These are phyloP conservation scores for Colletotrichum orchidophilum DNA, from an alignment of 2,329 filamentous ascomycete species.

Conservation along the genomic window DNA sequence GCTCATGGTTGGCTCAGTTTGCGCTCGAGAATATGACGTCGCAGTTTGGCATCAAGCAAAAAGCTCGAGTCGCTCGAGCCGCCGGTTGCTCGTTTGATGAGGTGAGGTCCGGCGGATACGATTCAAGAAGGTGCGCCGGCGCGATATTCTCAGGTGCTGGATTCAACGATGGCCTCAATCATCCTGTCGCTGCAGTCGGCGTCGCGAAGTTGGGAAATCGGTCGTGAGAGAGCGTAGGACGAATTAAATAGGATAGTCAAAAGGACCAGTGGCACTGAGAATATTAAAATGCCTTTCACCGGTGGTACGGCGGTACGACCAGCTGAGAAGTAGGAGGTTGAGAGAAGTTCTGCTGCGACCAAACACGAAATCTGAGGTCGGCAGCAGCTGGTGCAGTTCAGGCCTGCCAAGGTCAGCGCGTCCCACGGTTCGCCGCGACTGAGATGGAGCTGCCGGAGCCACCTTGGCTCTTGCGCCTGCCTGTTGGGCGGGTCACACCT, in stretches of 20 bases:
- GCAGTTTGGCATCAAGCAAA: conserved; percentile 9
- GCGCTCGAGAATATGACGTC: conserved; percentile 17
- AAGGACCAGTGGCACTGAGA: neutral
- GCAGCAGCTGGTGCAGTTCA: conserved; percentile 22
- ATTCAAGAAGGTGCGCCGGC: conserved; percentile 27
- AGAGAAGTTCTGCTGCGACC: conserved; percentile 14
- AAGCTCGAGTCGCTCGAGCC: conserved; percentile 2
- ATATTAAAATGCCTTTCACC: neutral
- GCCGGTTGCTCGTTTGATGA: neutral
- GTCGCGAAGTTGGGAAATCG: conserved; percentile 16
- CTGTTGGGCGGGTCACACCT: conserved; percentile 3
- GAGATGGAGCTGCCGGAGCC: conserved; percentile 30
- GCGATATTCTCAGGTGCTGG: conserved; percentile 30
- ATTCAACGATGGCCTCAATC: conserved; percentile 19
- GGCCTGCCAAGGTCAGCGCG: conserved; percentile 29
- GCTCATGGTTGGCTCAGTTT: conserved; percentile 28
- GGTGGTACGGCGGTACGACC: neutral
- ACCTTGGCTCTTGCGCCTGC: conserved; percentile 17
- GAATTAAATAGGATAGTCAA: neutral
- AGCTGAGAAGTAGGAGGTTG: neutral
- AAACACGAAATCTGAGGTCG: conserved; percentile 28
- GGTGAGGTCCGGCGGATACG: conserved; percentile 6
- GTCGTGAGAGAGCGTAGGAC: neutral
- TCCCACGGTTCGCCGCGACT: conserved; percentile 31
- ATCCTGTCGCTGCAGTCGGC: conserved; percentile 27